Percentiles rank a stretch among this genome's conserved stretches.
These are phyloP conservation scores for Zymoseptoria brevis DNA, from an alignment of 2,329 filamentous ascomycete species.

Conservation along the genomic window DNA sequence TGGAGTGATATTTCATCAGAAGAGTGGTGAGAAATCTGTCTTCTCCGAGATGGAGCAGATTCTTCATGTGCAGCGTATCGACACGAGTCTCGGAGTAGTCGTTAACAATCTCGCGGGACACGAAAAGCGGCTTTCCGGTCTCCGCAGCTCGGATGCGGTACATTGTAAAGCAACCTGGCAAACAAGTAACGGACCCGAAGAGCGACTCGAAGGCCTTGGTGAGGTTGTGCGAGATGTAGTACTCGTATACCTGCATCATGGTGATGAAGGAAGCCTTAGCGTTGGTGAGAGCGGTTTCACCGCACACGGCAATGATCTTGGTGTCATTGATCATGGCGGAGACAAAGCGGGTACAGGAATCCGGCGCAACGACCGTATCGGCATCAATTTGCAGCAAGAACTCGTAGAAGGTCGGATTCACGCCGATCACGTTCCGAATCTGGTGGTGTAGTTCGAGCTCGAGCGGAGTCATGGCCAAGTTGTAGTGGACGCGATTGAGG, in stretches of 20 bases:
- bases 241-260: slow-evolving; percentile 99
- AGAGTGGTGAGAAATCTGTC: slow-evolving; percentile 96
- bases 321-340: slow-evolving; percentile 86
- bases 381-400: slow-evolving; percentile 95
- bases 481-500: slow-evolving; percentile 98
- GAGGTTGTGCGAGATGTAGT: slow-evolving; percentile 97
- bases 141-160: slow-evolving; percentile 93
- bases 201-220: slow-evolving; percentile 95
- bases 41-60: slow-evolving; percentile 89
- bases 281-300: slow-evolving; percentile 89
- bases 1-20: slow-evolving; percentile 81
- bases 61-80: slow-evolving; percentile 98
- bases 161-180: slow-evolving; percentile 99
- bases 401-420: slow-evolving; percentile 97
- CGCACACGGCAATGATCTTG: slow-evolving; percentile 85
- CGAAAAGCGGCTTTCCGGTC: slow-evolving; percentile 90
- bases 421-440: slow-evolving; percentile 96
- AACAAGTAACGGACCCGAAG: slow-evolving; percentile 93
- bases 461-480: slow-evolving; percentile 87
- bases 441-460: slow-evolving; percentile 99
- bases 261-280: slow-evolving; percentile 89
- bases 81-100: slow-evolving; percentile 88
- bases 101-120: slow-evolving; percentile 84
- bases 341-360: slow-evolving; percentile 87
- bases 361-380: slow-evolving; percentile 84